phyloP scores from a whole-genome alignment of 768 basidiomycete genomes.

The Infundibulicybe gibba region DNA sequence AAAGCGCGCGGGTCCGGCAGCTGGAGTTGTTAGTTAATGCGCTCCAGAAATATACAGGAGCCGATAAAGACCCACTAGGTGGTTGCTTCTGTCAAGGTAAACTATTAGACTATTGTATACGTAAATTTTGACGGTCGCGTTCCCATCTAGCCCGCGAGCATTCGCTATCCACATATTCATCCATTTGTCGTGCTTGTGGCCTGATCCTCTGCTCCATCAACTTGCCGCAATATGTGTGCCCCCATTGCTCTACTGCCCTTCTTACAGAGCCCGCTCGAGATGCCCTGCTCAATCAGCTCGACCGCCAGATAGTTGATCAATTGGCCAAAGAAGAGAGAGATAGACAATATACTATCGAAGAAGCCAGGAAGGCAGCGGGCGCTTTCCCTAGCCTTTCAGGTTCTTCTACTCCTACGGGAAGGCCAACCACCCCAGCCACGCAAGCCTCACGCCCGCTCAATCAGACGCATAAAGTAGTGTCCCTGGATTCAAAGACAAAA shows the following conservation, averaged over 20 bases:
- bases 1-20: conserved; percentile 43
- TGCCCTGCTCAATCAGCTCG: conserved; percentile 38
- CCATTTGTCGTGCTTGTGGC: conserved; percentile 56
- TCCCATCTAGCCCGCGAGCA: conserved; percentile 49
- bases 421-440: conserved; percentile 3
- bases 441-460: conserved; percentile 18
- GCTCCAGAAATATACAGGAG: conserved; percentile 28
- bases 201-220: conserved; percentile 61
- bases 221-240: conserved; percentile 49
- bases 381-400: conserved; percentile 56
- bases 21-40: conserved; percentile 46
- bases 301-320: conserved; percentile 37
- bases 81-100: conserved; percentile 72
- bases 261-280: conserved; percentile 26
- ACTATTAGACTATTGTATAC: conserved; percentile 2
- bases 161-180: conserved; percentile 49
- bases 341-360: conserved; percentile 40
- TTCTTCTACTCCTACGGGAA: conserved; percentile 10
- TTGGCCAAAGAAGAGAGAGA: conserved; percentile 46
- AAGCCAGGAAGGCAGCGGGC: conserved; percentile 48
- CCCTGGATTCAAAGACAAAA: conserved; percentile 48
- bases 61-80: conserved; percentile 49
- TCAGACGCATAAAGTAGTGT: conserved; percentile 55
- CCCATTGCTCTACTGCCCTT: conserved; percentile 43
- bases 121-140: neutral